Evolutionary conservation across 306 rosid genomes (phyloP).

Genomic region (Casuarina glauca): DNA sequence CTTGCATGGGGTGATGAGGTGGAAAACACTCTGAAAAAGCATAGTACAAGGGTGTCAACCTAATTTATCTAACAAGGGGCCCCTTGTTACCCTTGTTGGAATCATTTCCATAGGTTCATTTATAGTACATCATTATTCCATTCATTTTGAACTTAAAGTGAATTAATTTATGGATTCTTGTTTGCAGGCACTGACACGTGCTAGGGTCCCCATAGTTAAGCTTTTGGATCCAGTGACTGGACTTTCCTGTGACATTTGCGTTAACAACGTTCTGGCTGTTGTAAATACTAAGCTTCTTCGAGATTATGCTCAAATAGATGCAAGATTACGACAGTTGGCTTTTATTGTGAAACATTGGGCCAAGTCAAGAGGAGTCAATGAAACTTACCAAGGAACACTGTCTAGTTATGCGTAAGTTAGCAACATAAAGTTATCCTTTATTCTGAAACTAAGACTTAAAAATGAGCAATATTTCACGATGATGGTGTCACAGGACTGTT

Average conservation of each 20-base stretch:
- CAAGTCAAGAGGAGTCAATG: constrained; percentile 95
- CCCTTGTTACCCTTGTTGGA: not conserved
- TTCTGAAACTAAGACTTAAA: not conserved
- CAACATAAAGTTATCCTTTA: not conserved
- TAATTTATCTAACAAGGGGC: not conserved
- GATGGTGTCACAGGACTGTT: not conserved
- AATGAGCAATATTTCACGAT: not conserved
- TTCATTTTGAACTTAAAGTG: constrained; percentile 10
- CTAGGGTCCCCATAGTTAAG: constrained; percentile 97
- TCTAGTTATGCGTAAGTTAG: constrained; percentile 97
- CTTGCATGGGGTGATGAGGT: not conserved
- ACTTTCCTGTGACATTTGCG: constrained; percentile 93
- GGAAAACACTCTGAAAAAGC: not conserved
- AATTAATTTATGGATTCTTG: constrained; percentile 6
- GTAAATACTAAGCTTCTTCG: constrained; percentile 88
- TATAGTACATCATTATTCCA: not conserved
- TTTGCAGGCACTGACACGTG: constrained; percentile 90
- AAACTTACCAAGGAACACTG: constrained; percentile 93
- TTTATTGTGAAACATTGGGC: constrained; percentile 97
- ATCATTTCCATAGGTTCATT: not conserved
- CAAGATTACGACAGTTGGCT: constrained; percentile 75
- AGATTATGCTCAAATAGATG: constrained; percentile 78
- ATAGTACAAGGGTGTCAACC: not conserved
- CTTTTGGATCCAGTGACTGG: constrained; percentile 92
- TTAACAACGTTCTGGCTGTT: constrained; percentile 94